phyloP scores from a whole-genome alignment of 441 rosid genomes.

The Mallotus repandus region DNA sequence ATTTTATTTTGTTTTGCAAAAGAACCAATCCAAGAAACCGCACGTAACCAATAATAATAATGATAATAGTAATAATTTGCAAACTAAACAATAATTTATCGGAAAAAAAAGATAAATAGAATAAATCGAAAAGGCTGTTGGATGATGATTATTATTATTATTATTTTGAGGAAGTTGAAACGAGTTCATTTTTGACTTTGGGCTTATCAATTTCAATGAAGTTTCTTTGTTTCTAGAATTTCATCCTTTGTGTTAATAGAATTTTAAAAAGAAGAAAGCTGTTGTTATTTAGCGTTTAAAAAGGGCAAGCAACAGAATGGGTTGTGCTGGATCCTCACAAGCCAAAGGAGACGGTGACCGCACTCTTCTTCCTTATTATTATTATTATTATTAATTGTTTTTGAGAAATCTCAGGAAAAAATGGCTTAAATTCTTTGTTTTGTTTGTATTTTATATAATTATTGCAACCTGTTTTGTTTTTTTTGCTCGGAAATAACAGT shows the following conservation, averaged over 20 bases:
- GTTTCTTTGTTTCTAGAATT: neutral
- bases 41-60: too few relatives aligned
- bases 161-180: neutral
- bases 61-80: too few relatives aligned
- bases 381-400: slow-evolving; percentile 4
- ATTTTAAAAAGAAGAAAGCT: neutral
- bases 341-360: slow-evolving; percentile 51
- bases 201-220: neutral
- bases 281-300: neutral
- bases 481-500: neutral
- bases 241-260: neutral
- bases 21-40: too few relatives aligned
- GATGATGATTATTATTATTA: neutral
- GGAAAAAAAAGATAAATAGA: neutral
- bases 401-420: neutral
- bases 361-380: neutral
- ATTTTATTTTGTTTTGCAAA: too few relatives aligned
- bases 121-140: neutral
- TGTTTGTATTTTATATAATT: neutral
- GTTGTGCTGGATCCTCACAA: slow-evolving; percentile 75
- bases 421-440: neutral
- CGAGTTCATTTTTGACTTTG: slow-evolving; percentile 14
- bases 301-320: slow-evolving; percentile 40
- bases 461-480: neutral
- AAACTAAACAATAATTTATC: too few relatives aligned